Conservation (phyloP, 2,329 filamentous ascomycete species). For the Alternaria triticimaculans region DNA sequence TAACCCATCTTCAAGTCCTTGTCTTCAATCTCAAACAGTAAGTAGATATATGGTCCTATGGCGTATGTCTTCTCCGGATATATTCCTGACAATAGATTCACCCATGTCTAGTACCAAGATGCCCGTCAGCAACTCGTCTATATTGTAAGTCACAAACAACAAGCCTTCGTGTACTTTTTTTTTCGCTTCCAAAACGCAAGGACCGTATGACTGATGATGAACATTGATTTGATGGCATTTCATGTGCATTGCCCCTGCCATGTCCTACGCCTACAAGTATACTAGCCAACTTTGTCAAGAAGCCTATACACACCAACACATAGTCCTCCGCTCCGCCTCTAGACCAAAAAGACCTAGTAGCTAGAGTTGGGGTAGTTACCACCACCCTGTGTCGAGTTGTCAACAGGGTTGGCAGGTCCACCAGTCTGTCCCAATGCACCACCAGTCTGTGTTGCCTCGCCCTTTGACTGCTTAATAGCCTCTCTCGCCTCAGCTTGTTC, state of each 20-base stretch:
- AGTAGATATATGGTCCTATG: not conserved
- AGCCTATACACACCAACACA: fast-evolving
- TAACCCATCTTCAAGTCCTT: fast-evolving
- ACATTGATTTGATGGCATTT: not conserved
- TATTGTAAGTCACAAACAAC: not conserved
- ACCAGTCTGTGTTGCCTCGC: slow-evolving; percentile 47
- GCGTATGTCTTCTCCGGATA: not conserved
- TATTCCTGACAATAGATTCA: too few relatives aligned
- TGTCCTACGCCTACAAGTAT: fast-evolving
- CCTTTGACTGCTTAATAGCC: slow-evolving; percentile 49
- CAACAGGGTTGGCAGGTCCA: slow-evolving; percentile 52
- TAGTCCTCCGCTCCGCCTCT: not conserved
- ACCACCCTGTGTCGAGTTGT: slow-evolving; percentile 16
- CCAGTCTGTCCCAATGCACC: slow-evolving; percentile 55
- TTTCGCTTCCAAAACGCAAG: not conserved
- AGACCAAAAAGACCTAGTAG: slow-evolving; percentile 2
- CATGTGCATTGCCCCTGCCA: not conserved
- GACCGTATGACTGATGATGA: not conserved
- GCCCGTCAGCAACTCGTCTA: not conserved
- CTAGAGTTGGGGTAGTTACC: slow-evolving; percentile 35
- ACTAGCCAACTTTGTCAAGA: not conserved
- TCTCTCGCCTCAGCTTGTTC: slow-evolving; percentile 55
- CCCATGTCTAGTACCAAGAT: not conserved
- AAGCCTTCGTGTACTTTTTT: not conserved
- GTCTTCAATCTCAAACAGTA: not conserved